Percentiles rank a stretch among this genome's conserved stretches.
These are phyloP conservation scores for Fusarium xyrophilum DNA, from an alignment of 2,329 filamentous ascomycete species.

Conservation along the genomic window DNA sequence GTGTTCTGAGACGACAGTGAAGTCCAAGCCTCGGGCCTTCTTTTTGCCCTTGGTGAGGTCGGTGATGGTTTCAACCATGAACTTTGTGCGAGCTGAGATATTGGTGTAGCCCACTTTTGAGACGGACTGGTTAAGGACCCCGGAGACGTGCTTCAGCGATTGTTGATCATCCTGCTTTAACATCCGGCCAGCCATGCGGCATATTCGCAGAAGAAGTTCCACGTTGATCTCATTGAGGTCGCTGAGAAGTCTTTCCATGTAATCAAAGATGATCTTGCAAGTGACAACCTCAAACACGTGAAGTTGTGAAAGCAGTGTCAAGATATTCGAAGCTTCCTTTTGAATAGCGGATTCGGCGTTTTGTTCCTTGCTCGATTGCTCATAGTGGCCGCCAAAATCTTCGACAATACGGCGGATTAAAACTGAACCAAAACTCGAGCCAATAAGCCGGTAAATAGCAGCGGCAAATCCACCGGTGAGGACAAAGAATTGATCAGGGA, in stretches of 20 bases:
- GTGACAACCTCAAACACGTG: constrained; percentile 92
- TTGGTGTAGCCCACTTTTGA: constrained; percentile 70
- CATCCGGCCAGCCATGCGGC: constrained; percentile 81
- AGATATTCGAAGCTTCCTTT: constrained; percentile 68
- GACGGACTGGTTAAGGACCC: constrained; percentile 76
- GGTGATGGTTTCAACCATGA: constrained; percentile 97
- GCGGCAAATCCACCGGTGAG: constrained; percentile 89
- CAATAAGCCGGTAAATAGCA: constrained; percentile 84
- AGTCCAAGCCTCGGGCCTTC: constrained; percentile 75
- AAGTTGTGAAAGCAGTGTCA: constrained; percentile 82
- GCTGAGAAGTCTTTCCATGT: constrained; percentile 77
- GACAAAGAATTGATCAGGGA: constrained; percentile 90
- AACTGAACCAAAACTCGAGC: constrained; percentile 88
- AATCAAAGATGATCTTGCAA: constrained; percentile 86
- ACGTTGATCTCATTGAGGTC: constrained; percentile 85
- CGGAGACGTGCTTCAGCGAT: constrained; percentile 86
- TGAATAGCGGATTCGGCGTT: constrained; percentile 50
- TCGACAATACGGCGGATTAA: constrained; percentile 80
- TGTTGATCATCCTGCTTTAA: constrained; percentile 88
- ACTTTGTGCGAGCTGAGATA: constrained; percentile 86
- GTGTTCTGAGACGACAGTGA: constrained; percentile 78
- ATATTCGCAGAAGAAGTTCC: constrained; percentile 83
- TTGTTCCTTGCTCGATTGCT: constrained; percentile 49
- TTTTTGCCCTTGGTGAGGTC: constrained; percentile 93
- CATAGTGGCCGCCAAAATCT: constrained; percentile 73